Evolutionary conservation across 2,329 filamentous ascomycete species (phyloP), one percentile per base, ranked within the genome.

Genomic region (Fusarium phyllophilum): DNA sequence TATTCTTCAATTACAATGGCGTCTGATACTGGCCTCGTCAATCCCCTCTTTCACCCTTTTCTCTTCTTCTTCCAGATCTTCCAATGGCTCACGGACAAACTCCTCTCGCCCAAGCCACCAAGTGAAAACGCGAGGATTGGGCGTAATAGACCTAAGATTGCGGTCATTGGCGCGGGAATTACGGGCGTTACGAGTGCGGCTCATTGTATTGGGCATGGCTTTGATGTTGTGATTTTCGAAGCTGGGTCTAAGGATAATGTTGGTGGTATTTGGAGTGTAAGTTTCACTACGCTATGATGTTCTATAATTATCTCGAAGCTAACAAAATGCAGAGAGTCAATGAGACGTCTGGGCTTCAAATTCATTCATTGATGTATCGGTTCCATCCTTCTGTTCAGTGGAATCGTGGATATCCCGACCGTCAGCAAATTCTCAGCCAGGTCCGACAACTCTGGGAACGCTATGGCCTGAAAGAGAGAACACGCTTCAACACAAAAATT

Each of bases 351-450:
- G 90, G 93, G 22, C 87, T 97, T 2, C 94, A 96, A 78, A 95
- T 97, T 29, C 93, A 97, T 80, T 94, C 91, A 26, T 81, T 95
- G 66, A 96, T 96, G 94, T 97, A 96, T 81, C 89, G 94, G 29
- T 97, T 97, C 80, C 93, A 96, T 75, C 94, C 94, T 0, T 93
- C 92, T 0, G 89, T 97, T 3, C 86, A 89, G 69, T 97, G 93
- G 90, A 85, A 89, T 39, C 85, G 86, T 36, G 93, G 93, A n/a
- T 97, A 97, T 78, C 94, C 94, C 1, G 88, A 91, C 69, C 91
- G 93, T 56, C 84, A 92, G 72, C 90, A 95, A 81, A 96, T 97
- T 68, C 86, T 95, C 48, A 86, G 87, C 31, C 91, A 95, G 79
- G 91, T 96, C 17, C 87, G 86, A 24, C 83, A 91, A 68, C 84